Percentiles rank a stretch among this genome's conserved stretches.
Conservation (phyloP, 2,329 filamentous ascomycete species). For the Scolecobasidium constrictum region DNA sequence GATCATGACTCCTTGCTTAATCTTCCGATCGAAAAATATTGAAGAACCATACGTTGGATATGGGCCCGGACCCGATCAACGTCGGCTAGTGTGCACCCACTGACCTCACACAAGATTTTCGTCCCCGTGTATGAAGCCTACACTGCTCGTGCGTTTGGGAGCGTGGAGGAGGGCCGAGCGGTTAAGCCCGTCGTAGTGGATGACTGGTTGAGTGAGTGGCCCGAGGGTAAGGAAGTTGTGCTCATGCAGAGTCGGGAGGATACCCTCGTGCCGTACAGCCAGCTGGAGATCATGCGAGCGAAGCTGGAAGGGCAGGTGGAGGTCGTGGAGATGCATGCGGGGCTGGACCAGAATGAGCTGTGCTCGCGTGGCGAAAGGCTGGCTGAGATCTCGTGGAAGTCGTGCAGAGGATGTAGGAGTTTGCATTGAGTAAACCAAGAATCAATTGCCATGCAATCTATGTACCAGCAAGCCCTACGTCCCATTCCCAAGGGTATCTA, state of each 20-base stretch:
- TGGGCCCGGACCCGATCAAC: no score
- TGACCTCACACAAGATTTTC: neutral
- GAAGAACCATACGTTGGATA: no score
- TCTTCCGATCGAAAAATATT: no score
- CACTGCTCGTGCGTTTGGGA: slow-evolving; percentile 50
- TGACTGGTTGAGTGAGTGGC: slow-evolving; percentile 31
- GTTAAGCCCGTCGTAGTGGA: slow-evolving; percentile 42
- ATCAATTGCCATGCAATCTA: no score
- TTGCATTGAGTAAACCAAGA: no score
- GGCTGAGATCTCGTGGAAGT: no score
- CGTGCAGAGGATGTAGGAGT: no score
- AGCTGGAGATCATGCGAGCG: slow-evolving; percentile 46
- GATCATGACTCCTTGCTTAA: no score
- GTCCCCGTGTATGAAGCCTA: slow-evolving; percentile 47
- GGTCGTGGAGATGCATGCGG: slow-evolving; percentile 23
- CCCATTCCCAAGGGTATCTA: no score
- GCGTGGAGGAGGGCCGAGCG: slow-evolving; percentile 36
- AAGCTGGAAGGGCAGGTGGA: slow-evolving; percentile 32
- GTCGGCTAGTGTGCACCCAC: no score
- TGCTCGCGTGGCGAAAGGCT: slow-evolving; percentile 43
- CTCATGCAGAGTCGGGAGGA: slow-evolving; percentile 37
- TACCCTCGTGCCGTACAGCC: slow-evolving; percentile 41
- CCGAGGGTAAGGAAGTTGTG: slow-evolving; percentile 27
- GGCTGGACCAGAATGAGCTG: slow-evolving; percentile 51
- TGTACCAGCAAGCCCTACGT: no score